phyloP scores from a whole-genome alignment of 106 monocot species.

The Apostasia shenzhenica region DNA sequence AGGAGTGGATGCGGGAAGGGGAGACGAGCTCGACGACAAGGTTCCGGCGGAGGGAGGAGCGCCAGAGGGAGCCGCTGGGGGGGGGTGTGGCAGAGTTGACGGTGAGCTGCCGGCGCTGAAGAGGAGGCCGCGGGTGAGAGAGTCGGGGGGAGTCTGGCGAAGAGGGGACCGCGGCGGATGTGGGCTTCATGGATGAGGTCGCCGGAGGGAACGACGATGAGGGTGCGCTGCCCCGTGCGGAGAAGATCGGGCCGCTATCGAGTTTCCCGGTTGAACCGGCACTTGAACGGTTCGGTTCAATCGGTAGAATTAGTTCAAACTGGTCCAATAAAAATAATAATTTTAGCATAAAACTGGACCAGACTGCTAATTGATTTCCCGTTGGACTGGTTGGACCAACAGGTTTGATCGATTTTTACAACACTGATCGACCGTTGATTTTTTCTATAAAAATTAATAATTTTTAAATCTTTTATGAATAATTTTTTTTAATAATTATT shows the following conservation, averaged over 20 bases:
- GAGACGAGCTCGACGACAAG: constrained; percentile 66
- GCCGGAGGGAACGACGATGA: constrained; percentile 53
- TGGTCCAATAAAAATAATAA: no score
- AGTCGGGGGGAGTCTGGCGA: constrained; percentile 75
- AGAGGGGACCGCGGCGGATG: constrained; percentile 56
- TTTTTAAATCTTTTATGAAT: no score
- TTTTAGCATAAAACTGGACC: no score
- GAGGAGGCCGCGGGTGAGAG: constrained; percentile 72
- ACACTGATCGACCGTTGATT: no score
- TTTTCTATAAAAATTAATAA: no score
- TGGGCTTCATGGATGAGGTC: constrained; percentile 89
- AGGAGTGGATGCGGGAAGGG: constrained; percentile 30
- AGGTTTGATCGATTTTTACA: no score
- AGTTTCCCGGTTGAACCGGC: no score
- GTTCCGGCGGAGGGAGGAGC: constrained; percentile 62
- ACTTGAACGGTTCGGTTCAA: no score
- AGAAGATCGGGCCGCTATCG: constrained; percentile 67
- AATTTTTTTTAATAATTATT: no score
- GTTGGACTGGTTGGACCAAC: no score
- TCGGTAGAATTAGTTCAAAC: no score
- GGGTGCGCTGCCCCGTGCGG: constrained; percentile 78
- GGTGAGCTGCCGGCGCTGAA: constrained; percentile 69
- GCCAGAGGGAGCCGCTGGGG: constrained; percentile 77
- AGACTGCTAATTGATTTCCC: no score
- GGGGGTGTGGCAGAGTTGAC: constrained; percentile 72